Conservation (phyloP, 768 basidiomycete species). For the Rubroboletus satanas region DNA sequence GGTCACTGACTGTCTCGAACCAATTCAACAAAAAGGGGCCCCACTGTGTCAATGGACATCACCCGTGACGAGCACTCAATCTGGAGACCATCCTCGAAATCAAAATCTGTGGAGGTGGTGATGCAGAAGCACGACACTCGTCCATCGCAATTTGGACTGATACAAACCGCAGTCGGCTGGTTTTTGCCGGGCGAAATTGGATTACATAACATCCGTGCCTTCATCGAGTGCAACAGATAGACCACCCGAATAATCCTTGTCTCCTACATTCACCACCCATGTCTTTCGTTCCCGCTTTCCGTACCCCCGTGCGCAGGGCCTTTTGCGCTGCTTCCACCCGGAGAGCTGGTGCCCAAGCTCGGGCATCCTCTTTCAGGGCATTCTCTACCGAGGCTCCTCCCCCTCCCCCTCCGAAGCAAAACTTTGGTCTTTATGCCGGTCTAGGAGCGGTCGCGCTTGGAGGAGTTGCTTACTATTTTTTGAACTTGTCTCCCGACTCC, state of each 20-base stretch:
- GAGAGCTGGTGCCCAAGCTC: slow-evolving; percentile 31
- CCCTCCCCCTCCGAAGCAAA: slow-evolving; percentile 45
- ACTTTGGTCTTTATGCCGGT: slow-evolving; percentile 54
- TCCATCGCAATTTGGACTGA: slow-evolving; percentile 9
- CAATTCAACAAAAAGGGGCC: neutral
- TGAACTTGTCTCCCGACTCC: slow-evolving; percentile 43
- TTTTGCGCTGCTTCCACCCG: slow-evolving; percentile 29
- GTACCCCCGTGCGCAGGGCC: slow-evolving; percentile 47
- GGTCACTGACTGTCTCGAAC: neutral
- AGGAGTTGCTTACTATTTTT: slow-evolving; percentile 63
- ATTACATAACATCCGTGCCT: slow-evolving; percentile 16
- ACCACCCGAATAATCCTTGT: slow-evolving; percentile 2
- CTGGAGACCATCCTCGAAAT: too few relatives aligned
- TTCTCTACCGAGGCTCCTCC: slow-evolving; percentile 56
- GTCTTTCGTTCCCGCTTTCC: slow-evolving; percentile 51
- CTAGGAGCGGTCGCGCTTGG: slow-evolving; percentile 58
- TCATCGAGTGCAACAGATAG: slow-evolving; percentile 7
- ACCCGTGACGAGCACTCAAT: neutral
- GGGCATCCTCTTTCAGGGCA: slow-evolving; percentile 46
- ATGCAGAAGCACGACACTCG: neutral
- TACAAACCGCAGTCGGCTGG: neutral
- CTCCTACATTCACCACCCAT: slow-evolving; percentile 33
- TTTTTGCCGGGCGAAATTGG: neutral
- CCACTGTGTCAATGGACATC: neutral
- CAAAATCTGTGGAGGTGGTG: neutral